Percentiles rank a stretch among this genome's conserved stretches.
These are phyloP conservation scores for Metarhizium robertsii DNA, from an alignment of 2,329 filamentous ascomycete genomes.

Conservation along the genomic window DNA sequence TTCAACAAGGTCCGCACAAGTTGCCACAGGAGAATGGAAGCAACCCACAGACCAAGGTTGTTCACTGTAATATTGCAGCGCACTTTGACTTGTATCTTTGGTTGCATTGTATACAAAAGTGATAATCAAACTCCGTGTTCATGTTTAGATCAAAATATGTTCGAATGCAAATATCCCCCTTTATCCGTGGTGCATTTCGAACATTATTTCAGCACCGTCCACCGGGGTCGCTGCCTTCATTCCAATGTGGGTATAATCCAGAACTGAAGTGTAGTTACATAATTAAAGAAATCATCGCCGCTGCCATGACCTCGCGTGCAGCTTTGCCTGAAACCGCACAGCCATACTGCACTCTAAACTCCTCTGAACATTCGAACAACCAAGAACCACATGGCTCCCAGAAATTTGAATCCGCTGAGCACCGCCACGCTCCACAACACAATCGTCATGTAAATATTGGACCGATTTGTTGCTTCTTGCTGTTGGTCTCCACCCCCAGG, in stretches of 20 bases:
- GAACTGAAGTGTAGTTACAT: conserved; percentile 1
- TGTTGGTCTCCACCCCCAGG: conserved; percentile 26
- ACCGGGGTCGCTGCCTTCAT: background rate
- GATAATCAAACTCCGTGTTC: background rate
- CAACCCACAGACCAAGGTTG: too few relatives aligned
- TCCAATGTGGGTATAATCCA: conserved; percentile 11
- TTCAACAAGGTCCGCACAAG: too few relatives aligned
- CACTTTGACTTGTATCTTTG: too few relatives aligned
- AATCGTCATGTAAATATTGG: conserved; percentile 76
- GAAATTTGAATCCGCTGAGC: conserved; percentile 75
- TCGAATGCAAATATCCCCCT: background rate
- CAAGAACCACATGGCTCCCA: conserved; percentile 87
- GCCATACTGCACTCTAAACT: conserved; percentile 31
- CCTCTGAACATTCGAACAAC: conserved; percentile 77
- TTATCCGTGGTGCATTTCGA: background rate
- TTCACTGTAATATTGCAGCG: too few relatives aligned
- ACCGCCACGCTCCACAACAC: conserved; percentile 85
- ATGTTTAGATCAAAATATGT: background rate
- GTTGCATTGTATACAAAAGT: background rate
- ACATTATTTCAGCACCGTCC: background rate
- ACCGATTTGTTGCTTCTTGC: conserved; percentile 42
- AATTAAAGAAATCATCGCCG: background rate
- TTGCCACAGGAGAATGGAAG: too few relatives aligned
- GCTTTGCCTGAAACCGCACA: background rate
- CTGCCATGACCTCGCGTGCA: background rate